Evolutionary conservation across 345 rosid genomes (phyloP).

Genomic region (Physaria fendleri): DNA sequence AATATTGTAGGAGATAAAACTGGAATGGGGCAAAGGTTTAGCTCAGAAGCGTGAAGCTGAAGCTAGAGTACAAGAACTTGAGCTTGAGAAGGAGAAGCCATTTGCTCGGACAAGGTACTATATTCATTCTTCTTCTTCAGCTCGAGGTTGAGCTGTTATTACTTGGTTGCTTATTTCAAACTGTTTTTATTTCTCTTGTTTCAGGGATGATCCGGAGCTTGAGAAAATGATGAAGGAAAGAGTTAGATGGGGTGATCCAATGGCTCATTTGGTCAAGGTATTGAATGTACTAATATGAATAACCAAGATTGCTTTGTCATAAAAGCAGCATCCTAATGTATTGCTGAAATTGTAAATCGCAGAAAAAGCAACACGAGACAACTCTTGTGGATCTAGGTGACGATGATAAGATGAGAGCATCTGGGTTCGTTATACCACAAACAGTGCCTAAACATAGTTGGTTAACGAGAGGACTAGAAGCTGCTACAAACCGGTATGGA

Average conservation of each 20-base stretch:
- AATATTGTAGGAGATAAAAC: conserved; percentile 53
- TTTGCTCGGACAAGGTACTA: conserved; percentile 83
- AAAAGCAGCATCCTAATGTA: neutral
- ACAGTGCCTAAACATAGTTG: conserved; percentile 77
- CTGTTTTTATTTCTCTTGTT: neutral
- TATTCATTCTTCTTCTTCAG: neutral
- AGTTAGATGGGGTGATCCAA: conserved; percentile 87
- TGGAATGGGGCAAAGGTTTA: conserved; percentile 99
- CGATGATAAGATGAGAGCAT: conserved; percentile 76
- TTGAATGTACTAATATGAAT: neutral
- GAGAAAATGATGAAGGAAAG: conserved; percentile 68
- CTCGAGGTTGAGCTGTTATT: neutral
- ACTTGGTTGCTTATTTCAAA: conserved; percentile 10
- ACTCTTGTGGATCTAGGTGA: conserved; percentile 70
- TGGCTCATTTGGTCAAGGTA: conserved; percentile 97
- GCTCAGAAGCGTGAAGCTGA: conserved; percentile 91
- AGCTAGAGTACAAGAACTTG: conserved; percentile 60
- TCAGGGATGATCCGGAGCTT: conserved; percentile 94
- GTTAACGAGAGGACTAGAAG: conserved; percentile 69
- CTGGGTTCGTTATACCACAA: conserved; percentile 87
- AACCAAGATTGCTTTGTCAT: neutral
- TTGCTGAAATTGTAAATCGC: conserved; percentile 1
- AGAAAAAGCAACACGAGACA: conserved; percentile 52
- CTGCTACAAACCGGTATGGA: conserved; percentile 79
- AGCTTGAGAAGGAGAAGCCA: conserved; percentile 80